Base-by-base conservation (phyloP, 306 rosid species). In the Potentilla sterilis region DNA sequence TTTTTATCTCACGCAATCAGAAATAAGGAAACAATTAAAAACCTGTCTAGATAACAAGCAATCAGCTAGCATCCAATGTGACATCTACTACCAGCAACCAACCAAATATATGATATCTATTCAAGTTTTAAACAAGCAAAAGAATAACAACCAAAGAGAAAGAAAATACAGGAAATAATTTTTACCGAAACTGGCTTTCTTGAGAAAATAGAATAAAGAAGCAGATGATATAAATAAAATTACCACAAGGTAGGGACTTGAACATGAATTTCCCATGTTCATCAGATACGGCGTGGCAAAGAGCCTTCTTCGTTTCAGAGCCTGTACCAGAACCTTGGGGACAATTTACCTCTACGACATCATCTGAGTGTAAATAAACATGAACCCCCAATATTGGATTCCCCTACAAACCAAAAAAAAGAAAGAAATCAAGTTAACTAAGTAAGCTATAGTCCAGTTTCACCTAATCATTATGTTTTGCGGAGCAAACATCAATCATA, bases 321-420 rank as follows among this genome's bases (percentile, higher is more conserved):
- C 85, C 87, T 82, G 69, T 81, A 63, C 87, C 90, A 70, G 89
- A 85, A 82, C 97, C 97, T 89, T 92, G 97, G 77, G 92, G 87
- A 81, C 99, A 95, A 76, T 90, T 88, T 74, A 92, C 90, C 86
- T 90, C 92, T 64, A 80, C 81, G 72, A 95, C 93, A 61, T 92
- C 96, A 87, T 92, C 90, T 40, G 99, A 92, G 77, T 87, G 83
- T 75, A 95, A 83, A 85, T 88, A 95, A 67, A 95, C 65, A 19
- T 92, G 93, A 84, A 95, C 99, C 80, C 98, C 99, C 81, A 95
- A 77, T 74, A 95, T 89, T 24, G 99, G 99, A 86, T 88, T 95
- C 77, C 99, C 99, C 99, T 95, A 82, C 47, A 75, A 75, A 51
- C 34, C 21, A 82, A 65, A 77, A 51, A 58, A 37, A 24, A 69